phyloP scores from a whole-genome alignment of 1,284 basidiomycete genomes.

The Hypsizygus ulmarius region DNA sequence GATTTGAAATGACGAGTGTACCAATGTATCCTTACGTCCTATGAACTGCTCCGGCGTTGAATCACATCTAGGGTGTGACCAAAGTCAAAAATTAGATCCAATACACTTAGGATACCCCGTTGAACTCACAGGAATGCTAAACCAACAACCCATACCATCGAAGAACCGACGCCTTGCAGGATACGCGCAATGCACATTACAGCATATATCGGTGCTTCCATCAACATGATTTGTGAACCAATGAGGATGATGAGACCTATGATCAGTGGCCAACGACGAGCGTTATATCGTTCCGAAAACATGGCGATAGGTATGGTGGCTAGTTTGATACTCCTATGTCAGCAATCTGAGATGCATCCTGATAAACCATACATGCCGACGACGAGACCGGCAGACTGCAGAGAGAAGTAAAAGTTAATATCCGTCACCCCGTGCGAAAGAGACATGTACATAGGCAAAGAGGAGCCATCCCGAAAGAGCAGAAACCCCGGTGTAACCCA shows the following conservation, averaged over 20 bases:
- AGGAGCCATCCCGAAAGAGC: slow-evolving; percentile 67
- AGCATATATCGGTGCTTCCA: slow-evolving; percentile 70
- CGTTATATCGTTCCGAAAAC: slow-evolving; percentile 59
- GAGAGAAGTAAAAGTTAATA: slow-evolving; percentile 4
- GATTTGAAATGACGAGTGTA: slow-evolving; percentile 26
- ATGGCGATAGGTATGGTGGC: slow-evolving; percentile 71
- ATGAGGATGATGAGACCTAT: slow-evolving; percentile 55
- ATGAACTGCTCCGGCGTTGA: slow-evolving; percentile 56
- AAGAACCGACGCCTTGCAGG: slow-evolving; percentile 70
- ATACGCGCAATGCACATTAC: slow-evolving; percentile 72
- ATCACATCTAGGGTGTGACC: slow-evolving; percentile 54
- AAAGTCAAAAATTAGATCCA: slow-evolving; percentile 3
- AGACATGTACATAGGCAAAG: slow-evolving; percentile 52
- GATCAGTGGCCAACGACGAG: slow-evolving; percentile 58
- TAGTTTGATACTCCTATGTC: slow-evolving; percentile 23
- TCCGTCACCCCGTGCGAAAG: not conserved
- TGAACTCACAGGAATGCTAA: slow-evolving; percentile 62
- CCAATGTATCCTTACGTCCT: slow-evolving; percentile 51
- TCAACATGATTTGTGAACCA: slow-evolving; percentile 66
- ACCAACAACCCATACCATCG: slow-evolving; percentile 75
- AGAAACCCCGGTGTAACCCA: slow-evolving; percentile 54
- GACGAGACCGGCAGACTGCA: slow-evolving; percentile 46
- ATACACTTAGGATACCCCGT: not conserved
- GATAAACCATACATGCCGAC: slow-evolving; percentile 40
- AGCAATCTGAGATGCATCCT: not conserved